Percentiles rank a stretch among this genome's conserved stretches.
These are phyloP conservation scores for Termitomyces sp. DNA, from an alignment of 768 basidiomycete genomes.

Conservation along the genomic window DNA sequence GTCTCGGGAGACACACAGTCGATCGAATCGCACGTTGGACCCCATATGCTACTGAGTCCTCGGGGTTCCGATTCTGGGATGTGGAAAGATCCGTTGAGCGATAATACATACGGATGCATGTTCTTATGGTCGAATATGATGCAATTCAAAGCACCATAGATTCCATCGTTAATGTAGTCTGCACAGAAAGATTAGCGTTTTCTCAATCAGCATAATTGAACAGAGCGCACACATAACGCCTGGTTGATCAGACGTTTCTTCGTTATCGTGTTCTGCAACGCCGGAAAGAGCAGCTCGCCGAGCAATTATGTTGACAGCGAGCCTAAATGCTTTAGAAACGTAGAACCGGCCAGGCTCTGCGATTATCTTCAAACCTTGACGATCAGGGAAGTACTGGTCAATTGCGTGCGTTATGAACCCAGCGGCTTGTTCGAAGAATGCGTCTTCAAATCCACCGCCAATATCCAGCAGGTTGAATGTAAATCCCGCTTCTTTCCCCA, in stretches of 20 bases:
- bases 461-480: conserved; percentile 84
- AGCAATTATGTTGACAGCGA: conserved; percentile 93
- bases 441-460: conserved; percentile 94
- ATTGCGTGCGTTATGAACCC: conserved; percentile 68
- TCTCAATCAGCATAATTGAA: neutral
- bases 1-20: conserved; percentile 79
- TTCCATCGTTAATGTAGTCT: conserved; percentile 99
- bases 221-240: conserved; percentile 83
- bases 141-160: conserved; percentile 96
- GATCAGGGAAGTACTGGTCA: conserved; percentile 74
- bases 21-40: conserved; percentile 97
- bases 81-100: conserved; percentile 66
- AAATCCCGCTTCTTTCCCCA: conserved; percentile 64
- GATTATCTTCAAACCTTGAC: conserved; percentile 39
- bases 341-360: conserved; percentile 75
- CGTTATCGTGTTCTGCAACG: conserved; percentile 20
- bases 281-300: conserved; percentile 58
- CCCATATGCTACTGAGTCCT: conserved; percentile 81
- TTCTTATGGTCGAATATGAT: conserved; percentile 96
- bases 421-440: conserved; percentile 79
- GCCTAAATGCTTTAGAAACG: conserved; percentile 86
- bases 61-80: conserved; percentile 39
- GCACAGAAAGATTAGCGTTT: conserved; percentile 13
- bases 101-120: conserved; percentile 78
- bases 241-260: conserved; percentile 36